phyloP scores from a whole-genome alignment of 352 stramenopile genomes.

The Phytophthora constricta region DNA sequence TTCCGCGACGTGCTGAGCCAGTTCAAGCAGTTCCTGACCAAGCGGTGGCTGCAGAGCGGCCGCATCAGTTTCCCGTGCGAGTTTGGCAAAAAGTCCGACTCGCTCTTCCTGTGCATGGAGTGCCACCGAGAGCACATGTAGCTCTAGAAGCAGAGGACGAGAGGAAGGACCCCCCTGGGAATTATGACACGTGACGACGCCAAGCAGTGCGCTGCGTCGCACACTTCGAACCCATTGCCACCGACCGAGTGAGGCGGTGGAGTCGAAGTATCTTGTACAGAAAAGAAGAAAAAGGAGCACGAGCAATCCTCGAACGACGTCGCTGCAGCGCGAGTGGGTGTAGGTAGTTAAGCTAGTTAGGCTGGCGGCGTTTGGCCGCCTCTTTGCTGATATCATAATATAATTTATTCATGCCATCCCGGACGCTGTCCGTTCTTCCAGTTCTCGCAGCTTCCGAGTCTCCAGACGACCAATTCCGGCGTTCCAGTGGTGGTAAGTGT shows the following conservation, averaged over 20 bases:
- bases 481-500: not conserved
- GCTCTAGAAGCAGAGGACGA: not conserved
- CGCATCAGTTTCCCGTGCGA: constrained; percentile 77
- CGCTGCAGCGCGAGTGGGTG: too few species aligned
- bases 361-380: not conserved
- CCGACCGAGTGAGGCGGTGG: too few species aligned
- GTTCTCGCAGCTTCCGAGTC: not conserved
- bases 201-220: constrained; percentile 33
- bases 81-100: constrained; percentile 81
- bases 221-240: constrained; percentile 14
- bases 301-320: too few species aligned
- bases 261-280: constrained; percentile 26
- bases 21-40: constrained; percentile 78
- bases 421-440: not conserved
- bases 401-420: constrained; percentile 37
- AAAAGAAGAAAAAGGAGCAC: constrained; percentile 1
- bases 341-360: constrained; percentile 14
- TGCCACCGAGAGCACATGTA: constrained; percentile 83
- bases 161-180: not conserved
- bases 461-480: not conserved
- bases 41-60: constrained; percentile 56
- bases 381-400: constrained; percentile 43
- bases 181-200: constrained; percentile 6
- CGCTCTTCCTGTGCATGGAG: constrained; percentile 84
- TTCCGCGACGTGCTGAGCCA: constrained; percentile 63